Conservation (phyloP, 495 filamentous ascomycete species). For the Lasiosphaeris hirsuta region DNA sequence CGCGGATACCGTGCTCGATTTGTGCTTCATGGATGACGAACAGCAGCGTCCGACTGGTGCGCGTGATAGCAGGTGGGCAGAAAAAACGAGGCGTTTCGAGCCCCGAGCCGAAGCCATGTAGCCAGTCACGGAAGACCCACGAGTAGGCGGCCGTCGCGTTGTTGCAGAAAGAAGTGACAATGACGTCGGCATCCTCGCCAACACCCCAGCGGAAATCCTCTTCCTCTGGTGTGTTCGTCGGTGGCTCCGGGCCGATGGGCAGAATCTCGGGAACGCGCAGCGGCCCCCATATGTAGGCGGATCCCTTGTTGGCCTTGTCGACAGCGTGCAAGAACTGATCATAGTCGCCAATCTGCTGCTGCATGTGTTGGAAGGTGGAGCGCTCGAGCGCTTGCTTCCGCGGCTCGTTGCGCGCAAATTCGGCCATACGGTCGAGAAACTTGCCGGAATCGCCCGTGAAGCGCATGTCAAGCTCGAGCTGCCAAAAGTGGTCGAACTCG, state of each 20-base stretch:
- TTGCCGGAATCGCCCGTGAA: constrained; percentile 56
- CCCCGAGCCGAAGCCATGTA: constrained; percentile 36
- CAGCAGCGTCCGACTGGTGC: constrained; percentile 24
- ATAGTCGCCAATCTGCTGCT: constrained; percentile 26
- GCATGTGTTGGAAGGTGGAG: constrained; percentile 39
- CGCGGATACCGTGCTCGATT: constrained; percentile 21
- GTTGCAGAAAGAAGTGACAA: constrained; percentile 51
- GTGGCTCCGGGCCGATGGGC: constrained; percentile 45
- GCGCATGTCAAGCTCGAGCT: constrained; percentile 60
- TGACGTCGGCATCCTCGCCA: constrained; percentile 57
- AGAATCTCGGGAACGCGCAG: constrained; percentile 47
- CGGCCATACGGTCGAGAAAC: constrained; percentile 44
- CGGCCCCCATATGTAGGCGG: constrained; percentile 59
- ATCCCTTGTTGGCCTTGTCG: constrained; percentile 22
- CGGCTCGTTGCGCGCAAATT: constrained; percentile 53
- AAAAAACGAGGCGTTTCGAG: constrained; percentile 28
- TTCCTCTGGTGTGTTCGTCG: constrained; percentile 33
- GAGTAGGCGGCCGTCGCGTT: constrained; percentile 39
- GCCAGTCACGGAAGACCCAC: constrained; percentile 50
- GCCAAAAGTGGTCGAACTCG: constrained; percentile 61
- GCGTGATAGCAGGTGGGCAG: constrained; percentile 34
- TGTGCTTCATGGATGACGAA: constrained; percentile 32
- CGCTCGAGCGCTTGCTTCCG: constrained; percentile 42
- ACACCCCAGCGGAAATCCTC: constrained; percentile 57
- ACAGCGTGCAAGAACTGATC: constrained; percentile 22